phyloP scores from a whole-genome alignment of 139 green algal genomes.

The Desmodesmus armatus region DNA sequence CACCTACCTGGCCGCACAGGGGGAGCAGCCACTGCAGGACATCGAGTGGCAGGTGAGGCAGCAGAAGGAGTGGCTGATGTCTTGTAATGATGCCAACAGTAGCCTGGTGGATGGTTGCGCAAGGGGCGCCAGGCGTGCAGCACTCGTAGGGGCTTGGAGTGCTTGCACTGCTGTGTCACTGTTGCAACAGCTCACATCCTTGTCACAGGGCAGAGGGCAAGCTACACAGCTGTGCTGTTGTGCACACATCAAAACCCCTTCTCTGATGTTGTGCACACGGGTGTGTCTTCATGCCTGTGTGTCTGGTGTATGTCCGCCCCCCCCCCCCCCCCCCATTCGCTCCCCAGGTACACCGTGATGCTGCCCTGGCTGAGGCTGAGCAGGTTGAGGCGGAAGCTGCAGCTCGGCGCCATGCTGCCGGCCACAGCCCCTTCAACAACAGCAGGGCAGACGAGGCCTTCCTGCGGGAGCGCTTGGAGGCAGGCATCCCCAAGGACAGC shows the following conservation, averaged over 20 bases:
- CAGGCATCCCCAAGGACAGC: constrained; percentile 27
- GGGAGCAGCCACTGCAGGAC: constrained; percentile 23
- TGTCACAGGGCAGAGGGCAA: no score
- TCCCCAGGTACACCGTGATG: constrained; percentile 43
- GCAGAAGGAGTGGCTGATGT: background rate
- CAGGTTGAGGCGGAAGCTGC: constrained; percentile 8
- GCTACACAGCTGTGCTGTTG: no score
- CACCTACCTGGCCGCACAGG: constrained; percentile 40
- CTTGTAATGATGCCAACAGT: background rate
- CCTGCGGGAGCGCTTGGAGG: constrained; percentile 32
- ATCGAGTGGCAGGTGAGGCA: constrained; percentile 46
- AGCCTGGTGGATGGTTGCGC: background rate
- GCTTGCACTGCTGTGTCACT: no score
- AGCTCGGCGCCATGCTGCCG: background rate
- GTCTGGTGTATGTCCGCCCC: background rate
- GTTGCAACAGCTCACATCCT: no score
- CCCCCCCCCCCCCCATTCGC: no score
- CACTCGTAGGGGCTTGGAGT: no score
- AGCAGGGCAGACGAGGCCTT: constrained; percentile 45
- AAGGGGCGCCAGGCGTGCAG: no score
- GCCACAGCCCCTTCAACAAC: constrained; percentile 39
- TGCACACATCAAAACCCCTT: no score
- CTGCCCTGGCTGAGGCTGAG: constrained; percentile 35
- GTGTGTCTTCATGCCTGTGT: background rate
- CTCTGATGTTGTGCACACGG: background rate